Percentiles rank a stretch among this genome's conserved stretches.
Conservation (phyloP, 2,329 filamentous ascomycete species). For the Stagonosporopsis tanaceti region DNA sequence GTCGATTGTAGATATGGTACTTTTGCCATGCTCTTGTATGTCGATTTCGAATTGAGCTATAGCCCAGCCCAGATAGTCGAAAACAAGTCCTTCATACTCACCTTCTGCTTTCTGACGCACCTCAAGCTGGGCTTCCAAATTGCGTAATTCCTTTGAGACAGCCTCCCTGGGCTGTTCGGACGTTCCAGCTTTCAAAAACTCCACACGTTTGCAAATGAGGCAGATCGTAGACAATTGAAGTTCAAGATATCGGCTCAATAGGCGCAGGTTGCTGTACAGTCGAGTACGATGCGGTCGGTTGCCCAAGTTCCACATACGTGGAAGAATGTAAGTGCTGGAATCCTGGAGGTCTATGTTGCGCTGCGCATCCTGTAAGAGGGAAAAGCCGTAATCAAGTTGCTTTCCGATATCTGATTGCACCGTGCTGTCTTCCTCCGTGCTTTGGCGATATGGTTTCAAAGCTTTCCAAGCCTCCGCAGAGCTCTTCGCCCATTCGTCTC, state of each 20-base stretch:
- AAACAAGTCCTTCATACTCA: not conserved
- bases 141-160: not conserved
- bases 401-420: not conserved
- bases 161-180: not conserved
- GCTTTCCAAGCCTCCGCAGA: not conserved
- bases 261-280: not conserved
- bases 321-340: not conserved
- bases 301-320: not conserved
- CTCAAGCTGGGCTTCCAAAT: not conserved
- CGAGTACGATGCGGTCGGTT: conserved; percentile 1
- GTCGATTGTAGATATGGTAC: not conserved
- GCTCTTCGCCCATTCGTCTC: not conserved
- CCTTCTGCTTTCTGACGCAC: not conserved
- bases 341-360: not conserved
- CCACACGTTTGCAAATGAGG: not conserved
- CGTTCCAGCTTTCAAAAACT: not conserved
- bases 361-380: not conserved
- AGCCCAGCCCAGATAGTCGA: conserved; percentile 1
- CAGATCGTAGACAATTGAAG: not conserved
- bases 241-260: not conserved
- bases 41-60: not conserved
- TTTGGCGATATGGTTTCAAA: not conserved
- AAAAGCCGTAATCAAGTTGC: not conserved
- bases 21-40: not conserved
- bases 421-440: not conserved